phyloP scores from a whole-genome alignment of 768 basidiomycete species.

The Tricholoma terreum region DNA sequence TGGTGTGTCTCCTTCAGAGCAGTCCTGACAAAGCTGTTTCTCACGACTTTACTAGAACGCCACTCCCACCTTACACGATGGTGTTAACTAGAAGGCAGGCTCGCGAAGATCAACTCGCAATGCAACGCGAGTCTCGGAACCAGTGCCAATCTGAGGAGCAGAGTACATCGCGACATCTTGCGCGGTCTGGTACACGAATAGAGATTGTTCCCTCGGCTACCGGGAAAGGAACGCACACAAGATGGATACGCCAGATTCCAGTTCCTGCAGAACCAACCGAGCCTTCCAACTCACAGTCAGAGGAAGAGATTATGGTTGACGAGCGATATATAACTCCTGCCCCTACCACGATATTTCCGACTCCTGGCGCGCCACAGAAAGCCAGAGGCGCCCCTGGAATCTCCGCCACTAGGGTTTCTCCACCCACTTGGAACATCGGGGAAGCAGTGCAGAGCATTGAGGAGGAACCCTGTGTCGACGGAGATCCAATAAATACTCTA shows the following conservation, averaged over 20 bases:
- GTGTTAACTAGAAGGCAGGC: neutral
- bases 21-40: too few relatives aligned
- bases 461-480: neutral
- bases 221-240: conserved; percentile 1
- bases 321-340: neutral
- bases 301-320: neutral
- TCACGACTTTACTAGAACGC: neutral
- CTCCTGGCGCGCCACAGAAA: neutral
- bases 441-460: neutral
- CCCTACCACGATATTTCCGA: neutral
- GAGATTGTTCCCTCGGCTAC: neutral
- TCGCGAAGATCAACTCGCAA: neutral
- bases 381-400: neutral
- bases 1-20: neutral
- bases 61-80: neutral
- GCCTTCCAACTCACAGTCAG: neutral
- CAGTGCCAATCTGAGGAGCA: neutral
- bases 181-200: neutral
- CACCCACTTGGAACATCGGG: neutral
- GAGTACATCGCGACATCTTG: neutral
- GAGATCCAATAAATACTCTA: neutral
- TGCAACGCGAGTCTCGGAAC: neutral
- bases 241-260: neutral
- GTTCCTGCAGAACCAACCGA: neutral
- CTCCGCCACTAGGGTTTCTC: neutral